These are phyloP conservation scores for Curvularia lunata DNA, from an alignment of 2,329 filamentous ascomycete species.

Conservation along the genomic window DNA sequence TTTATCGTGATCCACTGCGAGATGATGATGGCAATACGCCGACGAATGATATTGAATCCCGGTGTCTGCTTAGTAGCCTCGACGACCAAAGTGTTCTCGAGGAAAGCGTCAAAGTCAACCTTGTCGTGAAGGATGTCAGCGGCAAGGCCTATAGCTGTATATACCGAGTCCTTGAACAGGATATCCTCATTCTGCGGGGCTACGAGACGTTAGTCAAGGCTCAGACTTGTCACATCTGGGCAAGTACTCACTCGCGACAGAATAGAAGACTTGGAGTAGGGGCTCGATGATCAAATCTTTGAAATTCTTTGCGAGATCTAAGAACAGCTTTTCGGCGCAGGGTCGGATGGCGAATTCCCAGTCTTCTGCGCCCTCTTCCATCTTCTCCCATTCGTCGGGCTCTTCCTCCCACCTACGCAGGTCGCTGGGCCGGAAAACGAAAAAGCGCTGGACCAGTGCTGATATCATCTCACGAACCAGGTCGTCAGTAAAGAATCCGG, in stretches of 20 bases:
- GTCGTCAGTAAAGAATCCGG: constrained; percentile 74
- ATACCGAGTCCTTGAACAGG: constrained; percentile 89
- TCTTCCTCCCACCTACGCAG: constrained; percentile 93
- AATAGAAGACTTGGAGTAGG: constrained; percentile 81
- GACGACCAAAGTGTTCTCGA: constrained; percentile 74
- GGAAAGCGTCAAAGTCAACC: constrained; percentile 83
- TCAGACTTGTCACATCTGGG: neutral
- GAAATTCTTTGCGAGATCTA: constrained; percentile 89
- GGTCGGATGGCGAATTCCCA: constrained; percentile 93
- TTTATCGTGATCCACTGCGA: constrained; percentile 88
- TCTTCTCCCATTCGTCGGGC: constrained; percentile 92
- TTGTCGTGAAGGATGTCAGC: constrained; percentile 75
- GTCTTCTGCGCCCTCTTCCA: constrained; percentile 78
- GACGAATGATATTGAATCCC: constrained; percentile 80
- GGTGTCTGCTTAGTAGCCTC: constrained; percentile 75
- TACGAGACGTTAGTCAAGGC: constrained; percentile 37
- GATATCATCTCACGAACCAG: constrained; percentile 84
- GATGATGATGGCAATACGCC: constrained; percentile 86
- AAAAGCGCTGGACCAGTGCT: constrained; percentile 82
- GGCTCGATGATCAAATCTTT: constrained; percentile 81
- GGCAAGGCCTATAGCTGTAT: constrained; percentile 88
- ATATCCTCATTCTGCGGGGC: constrained; percentile 70
- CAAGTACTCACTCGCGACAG: constrained; percentile 67
- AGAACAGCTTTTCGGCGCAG: constrained; percentile 91
- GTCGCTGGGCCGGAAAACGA: constrained; percentile 84